Evolutionary conservation across 2,329 filamentous ascomycete species (phyloP).

Genomic region (Hymenoscyphus albidus): DNA sequence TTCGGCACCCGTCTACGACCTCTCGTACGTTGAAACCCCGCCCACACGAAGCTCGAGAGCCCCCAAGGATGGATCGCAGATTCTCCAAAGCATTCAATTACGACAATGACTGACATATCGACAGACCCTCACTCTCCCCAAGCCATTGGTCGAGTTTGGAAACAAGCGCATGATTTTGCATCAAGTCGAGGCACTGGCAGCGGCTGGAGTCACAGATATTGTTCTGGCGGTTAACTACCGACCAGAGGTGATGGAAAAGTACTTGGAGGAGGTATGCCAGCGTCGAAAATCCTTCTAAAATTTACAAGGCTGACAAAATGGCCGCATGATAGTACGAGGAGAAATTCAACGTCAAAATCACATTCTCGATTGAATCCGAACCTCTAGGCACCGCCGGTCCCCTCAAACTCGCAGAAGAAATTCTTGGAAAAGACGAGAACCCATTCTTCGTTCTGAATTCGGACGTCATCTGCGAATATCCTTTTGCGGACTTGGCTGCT

Average conservation of each 20-base stretch:
- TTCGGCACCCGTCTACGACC: slow-evolving; percentile 97
- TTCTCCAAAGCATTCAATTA: slow-evolving; percentile 23
- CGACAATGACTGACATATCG: slow-evolving; percentile 26
- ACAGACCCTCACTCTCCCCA: slow-evolving; percentile 92
- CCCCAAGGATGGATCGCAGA: slow-evolving; percentile 20
- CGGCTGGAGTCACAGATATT: slow-evolving; percentile 93
- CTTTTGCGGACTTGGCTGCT: slow-evolving; percentile 80
- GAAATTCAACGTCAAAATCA: slow-evolving; percentile 89
- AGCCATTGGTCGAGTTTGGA: slow-evolving; percentile 95
- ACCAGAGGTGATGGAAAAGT: slow-evolving; percentile 94
- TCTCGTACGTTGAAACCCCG: slow-evolving; percentile 60
- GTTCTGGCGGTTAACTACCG: slow-evolving; percentile 98
- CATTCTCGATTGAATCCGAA: slow-evolving; percentile 95
- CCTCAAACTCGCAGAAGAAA: slow-evolving; percentile 89
- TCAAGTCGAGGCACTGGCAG: slow-evolving; percentile 92
- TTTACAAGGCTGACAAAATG: neutral
- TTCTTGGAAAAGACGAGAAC: slow-evolving; percentile 85
- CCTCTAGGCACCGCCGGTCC: slow-evolving; percentile 93
- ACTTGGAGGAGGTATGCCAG: slow-evolving; percentile 72
- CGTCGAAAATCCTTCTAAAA: neutral
- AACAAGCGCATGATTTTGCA: slow-evolving; percentile 99
- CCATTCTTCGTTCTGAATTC: slow-evolving; percentile 99
- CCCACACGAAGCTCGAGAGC: slow-evolving; percentile 20
- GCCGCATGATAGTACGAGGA: slow-evolving; percentile 66
- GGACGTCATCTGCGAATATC: slow-evolving; percentile 97